These are phyloP conservation scores for Lycium barbarum DNA, from an alignment of 257 asterid species.

Conservation along the genomic window DNA sequence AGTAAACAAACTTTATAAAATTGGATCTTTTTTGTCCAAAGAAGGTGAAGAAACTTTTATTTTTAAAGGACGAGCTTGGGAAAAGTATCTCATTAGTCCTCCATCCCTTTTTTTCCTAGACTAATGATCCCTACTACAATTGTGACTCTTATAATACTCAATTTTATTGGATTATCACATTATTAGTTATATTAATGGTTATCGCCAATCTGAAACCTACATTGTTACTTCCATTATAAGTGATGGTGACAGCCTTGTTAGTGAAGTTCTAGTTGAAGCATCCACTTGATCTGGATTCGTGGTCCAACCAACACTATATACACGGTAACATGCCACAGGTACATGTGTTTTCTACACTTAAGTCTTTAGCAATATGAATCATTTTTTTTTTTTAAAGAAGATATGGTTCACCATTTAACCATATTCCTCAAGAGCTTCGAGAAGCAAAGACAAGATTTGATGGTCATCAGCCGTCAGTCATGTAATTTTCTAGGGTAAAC, in stretches of 20 bases:
- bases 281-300: not conserved
- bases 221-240: not conserved
- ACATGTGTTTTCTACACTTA: not conserved
- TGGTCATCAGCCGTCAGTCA: not conserved
- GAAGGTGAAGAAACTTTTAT: not conserved
- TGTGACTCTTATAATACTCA: slow-evolving; percentile 15
- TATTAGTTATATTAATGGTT: not conserved
- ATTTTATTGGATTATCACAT: not conserved
- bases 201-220: not conserved
- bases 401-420: not conserved
- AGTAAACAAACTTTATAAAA: not conserved
- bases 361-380: not conserved
- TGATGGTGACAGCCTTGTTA: not conserved
- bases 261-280: not conserved
- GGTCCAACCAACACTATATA: not conserved
- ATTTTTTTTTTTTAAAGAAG: not conserved
- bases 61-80: not conserved
- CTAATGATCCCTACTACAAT: not conserved
- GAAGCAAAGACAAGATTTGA: not conserved
- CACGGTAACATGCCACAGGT: not conserved
- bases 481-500: not conserved
- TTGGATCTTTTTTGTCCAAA: not conserved
- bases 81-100: not conserved
- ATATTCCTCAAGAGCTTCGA: slow-evolving; percentile 14
- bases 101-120: not conserved